Conservation (phyloP, 371 early-diverging fungal genomes). For the Mortierella sp. region DNA sequence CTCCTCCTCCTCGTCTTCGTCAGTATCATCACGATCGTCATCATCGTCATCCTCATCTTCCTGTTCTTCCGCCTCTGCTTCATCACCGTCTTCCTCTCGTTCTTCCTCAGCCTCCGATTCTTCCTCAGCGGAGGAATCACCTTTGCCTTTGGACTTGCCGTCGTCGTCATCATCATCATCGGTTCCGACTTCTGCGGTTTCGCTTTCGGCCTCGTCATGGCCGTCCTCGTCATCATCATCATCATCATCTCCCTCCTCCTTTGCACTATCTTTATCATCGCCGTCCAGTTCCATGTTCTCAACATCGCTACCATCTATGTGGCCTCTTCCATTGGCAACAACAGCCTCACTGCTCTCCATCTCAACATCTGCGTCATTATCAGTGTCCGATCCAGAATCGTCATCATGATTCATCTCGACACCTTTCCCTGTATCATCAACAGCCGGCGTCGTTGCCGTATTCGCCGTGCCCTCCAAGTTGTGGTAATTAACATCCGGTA, state of each 20-base stretch:
- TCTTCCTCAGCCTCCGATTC: background rate
- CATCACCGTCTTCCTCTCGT: slow-evolving; percentile 3
- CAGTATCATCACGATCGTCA: slow-evolving; percentile 7
- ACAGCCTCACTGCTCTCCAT: slow-evolving; percentile 5
- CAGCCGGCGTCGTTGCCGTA: background rate
- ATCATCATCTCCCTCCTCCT: slow-evolving; percentile 13
- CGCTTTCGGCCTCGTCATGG: background rate
- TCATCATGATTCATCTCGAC: background rate
- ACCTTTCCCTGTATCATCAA: background rate
- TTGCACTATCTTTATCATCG: background rate
- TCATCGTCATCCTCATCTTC: slow-evolving; percentile 3
- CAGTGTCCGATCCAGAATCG: background rate
- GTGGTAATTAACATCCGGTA: background rate
- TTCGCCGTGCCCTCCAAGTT: background rate
- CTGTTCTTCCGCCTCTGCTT: background rate
- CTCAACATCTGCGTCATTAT: slow-evolving; percentile 20
- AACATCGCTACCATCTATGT: background rate
- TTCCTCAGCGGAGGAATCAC: slow-evolving; percentile 8
- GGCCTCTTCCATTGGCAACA: background rate
- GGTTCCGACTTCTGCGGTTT: background rate
- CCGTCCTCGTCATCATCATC: slow-evolving; percentile 1
- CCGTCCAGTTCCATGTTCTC: background rate
- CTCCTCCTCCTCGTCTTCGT: slow-evolving; percentile 8
- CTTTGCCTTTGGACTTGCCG: slow-evolving; percentile 39
- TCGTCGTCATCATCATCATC: slow-evolving; percentile 27